Evolutionary conservation across 805 yeast genomes (phyloP), one percentile per base, ranked within the genome.

Genomic region (Candida fluviatilis): DNA sequence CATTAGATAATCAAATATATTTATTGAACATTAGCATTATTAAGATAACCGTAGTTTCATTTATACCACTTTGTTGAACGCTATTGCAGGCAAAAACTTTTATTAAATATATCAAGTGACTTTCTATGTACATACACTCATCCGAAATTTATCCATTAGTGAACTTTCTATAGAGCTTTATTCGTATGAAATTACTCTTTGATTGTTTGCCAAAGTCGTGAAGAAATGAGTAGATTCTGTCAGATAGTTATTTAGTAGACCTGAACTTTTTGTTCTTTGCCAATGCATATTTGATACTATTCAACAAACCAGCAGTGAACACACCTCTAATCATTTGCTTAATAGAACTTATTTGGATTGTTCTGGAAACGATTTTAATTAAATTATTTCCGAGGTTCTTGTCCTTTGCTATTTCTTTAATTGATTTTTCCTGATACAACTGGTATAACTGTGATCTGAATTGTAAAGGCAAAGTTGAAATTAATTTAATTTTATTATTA

Each of bases 261-360:
- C 43, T 30, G 35, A 31, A 60, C 46, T 67, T 67, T 32, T 54
- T 27, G 26, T 59, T 63, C 60, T 90, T 90, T 34, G 87, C 95
- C 58, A 75, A 64, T 4, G 95, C 90, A 58, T 90, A 90, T 51
- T 72, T 76, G 35, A 79, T 54, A 8, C 90, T 78, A 54, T 84
- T 85, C 14, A 66, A 54, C 1, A 84, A 35, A 1, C 99, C 99
- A 1, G 98, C 96, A 3, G 95, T 88, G 30, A 87, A 64, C 1
- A 91, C 51, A 0, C 99, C 99, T 58, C 91, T 89, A 13, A 78
- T 46, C 21, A 87, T 78, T 59, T 93, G 99, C 6, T 78, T 59
- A 12, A 80, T 54, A 12, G 95, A 85, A n/a, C 93, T 82, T 54
- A 64, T 62, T 31, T 67, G 68, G 5, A 90, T 89, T 1, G 84